Evolutionary conservation across 2,329 filamentous ascomycete genomes (phyloP), one percentile per base, ranked within the genome.

Genomic region (Albophoma yamanashiensis): DNA sequence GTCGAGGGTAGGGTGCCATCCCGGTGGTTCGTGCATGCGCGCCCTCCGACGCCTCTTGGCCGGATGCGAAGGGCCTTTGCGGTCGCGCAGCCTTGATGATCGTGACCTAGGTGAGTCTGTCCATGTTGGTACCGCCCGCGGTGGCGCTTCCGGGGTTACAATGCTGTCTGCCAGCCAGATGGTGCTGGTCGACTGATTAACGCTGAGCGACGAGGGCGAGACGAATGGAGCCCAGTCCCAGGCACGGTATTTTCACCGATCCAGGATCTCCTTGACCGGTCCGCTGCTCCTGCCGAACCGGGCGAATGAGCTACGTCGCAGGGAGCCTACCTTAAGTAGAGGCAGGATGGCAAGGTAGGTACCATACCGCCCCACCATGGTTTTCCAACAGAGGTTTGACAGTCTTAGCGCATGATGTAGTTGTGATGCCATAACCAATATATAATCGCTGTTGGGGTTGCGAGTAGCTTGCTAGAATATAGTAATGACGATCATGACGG

Each of bases 191-290:
- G n/a, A 45, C 36, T 38, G 42, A 11, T 12, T 45, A 8, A 25
- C n/a, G 22, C 25, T 50, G 45, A 5, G 25, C 45, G 50, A 34
- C 17, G 27, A 5, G 27, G 50, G 17, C 3, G 31, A 53, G 31
- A 36, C 50, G 50, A 14, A 36, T 31, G 25, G 25, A 36, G 25
- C 55, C 25, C 12, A 15, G 55, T 34, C 34, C 50, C 20, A 14
- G 27, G 39, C 55, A 56, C 15, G 36, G n/a, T n/a, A 25, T 42
- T 52, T 25, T 50, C 58, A 40, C 56, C 53, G 34, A 25, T 43
- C 59, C 45, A 55, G 59, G 59, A 38, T 60, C 42, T 58, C 36
- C 39, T 58, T 60, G 59, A 58, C 56, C 59, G 59, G 56, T 58
- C 56, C 39, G 56, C 52, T 58, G 38, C 43, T 58, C 47, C n/a